Base-by-base conservation (phyloP, 2,329 filamentous ascomycete species). In the Alternaria sp. region DNA sequence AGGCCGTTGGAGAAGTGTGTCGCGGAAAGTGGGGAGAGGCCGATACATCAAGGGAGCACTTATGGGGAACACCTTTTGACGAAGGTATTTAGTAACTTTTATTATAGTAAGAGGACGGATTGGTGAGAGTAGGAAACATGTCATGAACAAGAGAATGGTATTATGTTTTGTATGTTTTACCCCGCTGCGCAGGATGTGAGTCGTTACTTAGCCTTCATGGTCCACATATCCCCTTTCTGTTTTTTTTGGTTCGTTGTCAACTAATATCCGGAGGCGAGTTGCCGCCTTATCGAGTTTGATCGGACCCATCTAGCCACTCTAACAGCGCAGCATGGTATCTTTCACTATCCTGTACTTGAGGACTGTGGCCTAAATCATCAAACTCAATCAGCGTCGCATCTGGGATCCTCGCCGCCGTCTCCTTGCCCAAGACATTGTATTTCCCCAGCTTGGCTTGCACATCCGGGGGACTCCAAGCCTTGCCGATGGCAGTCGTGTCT, bases 401-500 rank as follows among this genome's bases (percentile, higher is more conserved):
- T 0, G 80, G 80, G 39, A 85, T 82, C 59, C 76, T 73, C 0
- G 68, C 74, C 7, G 78, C 78, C 0, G 81, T 79, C 57, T 79
- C 64, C n/a, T 79, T 79, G 0, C 83, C 84, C 10, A 86, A 70
- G 3, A 82, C 69, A 48, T 81, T 75, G 59, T 84, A 86, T 62
- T 81, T 79, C 0, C 84, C 84, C 13, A 86, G 65, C 62, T 52
- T 60, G 4, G 46, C 54, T 31, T 69, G 61, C n/a, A 72, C 68
- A 3, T 63, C 65, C 6, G 67, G 60, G 13, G 71, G 69, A 24
- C 66, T 66, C 83, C 84, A 86, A 50, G 79, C 78, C 66, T 83
- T 83, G 0, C 84, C 84, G 48, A 86, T 83, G 14, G 83, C 84
- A 3, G 84, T 86, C 36, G 76, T 83, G 59, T 86, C 84, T 67